A percentile compares a stretch with the other conserved stretches of the same genome.
Evolutionary conservation across 2,329 filamentous ascomycete genomes (phyloP).

Genomic region (Hymenotorrendiella dingleyae): DNA sequence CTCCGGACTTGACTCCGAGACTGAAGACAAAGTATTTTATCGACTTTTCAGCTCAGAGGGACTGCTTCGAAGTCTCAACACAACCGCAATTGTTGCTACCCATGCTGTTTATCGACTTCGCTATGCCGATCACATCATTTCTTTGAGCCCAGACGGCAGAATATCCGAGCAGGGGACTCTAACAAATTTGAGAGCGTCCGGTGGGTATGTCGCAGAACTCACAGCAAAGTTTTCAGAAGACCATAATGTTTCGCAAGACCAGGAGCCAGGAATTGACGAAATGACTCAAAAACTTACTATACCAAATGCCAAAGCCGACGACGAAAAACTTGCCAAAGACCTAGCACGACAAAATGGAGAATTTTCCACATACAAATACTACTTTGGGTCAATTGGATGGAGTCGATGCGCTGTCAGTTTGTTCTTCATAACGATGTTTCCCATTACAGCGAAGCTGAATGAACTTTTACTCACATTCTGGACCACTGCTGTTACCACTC

Average conservation of each 20-base stretch:
- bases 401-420: too few species aligned
- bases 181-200: conserved; percentile 2
- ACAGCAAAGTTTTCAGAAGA: conserved; percentile 9
- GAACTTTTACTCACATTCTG: conserved; percentile 33
- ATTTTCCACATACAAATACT: conserved; percentile 25
- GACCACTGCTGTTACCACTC: conserved; percentile 26
- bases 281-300: neutral
- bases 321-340: conserved; percentile 8
- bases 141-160: conserved; percentile 27
- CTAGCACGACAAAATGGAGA: conserved; percentile 24
- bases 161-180: conserved; percentile 28
- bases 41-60: conserved; percentile 15
- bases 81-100: conserved; percentile 35
- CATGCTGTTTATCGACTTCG: conserved; percentile 22
- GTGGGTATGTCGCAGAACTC: conserved; percentile 19
- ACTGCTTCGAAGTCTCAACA: conserved; percentile 21
- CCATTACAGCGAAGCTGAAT: too few species aligned
- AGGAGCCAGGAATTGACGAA: neutral
- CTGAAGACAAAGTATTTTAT: conserved; percentile 20
- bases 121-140: conserved; percentile 26
- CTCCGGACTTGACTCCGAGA: conserved; percentile 25
- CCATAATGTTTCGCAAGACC: conserved; percentile 7
- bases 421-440: too few species aligned
- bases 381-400: conserved; percentile 24
- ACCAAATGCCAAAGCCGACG: too few species aligned